A percentile compares a stretch with the other conserved stretches of the same genome.
These are phyloP conservation scores for Brasenia schreberi DNA, from an alignment of 164 flowering plant species.

Conservation along the genomic window DNA sequence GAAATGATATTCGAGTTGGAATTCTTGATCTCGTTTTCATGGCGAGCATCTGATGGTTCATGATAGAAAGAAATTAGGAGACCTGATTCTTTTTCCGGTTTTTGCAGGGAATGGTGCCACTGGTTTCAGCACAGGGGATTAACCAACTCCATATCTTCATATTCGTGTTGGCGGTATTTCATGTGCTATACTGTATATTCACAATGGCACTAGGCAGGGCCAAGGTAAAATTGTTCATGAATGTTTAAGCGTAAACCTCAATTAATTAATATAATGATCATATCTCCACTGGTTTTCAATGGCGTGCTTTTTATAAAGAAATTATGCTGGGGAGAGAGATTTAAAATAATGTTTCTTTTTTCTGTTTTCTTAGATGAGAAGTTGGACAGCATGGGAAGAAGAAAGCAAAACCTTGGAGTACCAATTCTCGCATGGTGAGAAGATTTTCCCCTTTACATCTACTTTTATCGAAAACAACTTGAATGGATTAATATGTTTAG, in stretches of 20 bases:
- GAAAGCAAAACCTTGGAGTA: slow-evolving; percentile 61
- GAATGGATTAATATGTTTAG: neutral
- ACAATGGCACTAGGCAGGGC: slow-evolving; percentile 49
- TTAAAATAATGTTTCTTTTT: neutral
- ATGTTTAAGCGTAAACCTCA: too few species aligned
- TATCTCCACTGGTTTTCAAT: too few species aligned
- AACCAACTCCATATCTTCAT: slow-evolving; percentile 75
- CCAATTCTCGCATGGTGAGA: slow-evolving; percentile 46
- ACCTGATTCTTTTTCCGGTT: neutral
- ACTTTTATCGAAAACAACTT: neutral
- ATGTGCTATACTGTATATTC: slow-evolving; percentile 41
- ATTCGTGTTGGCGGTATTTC: slow-evolving; percentile 47
- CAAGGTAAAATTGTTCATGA: slow-evolving; percentile 24
- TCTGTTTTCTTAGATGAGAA: slow-evolving; percentile 35
- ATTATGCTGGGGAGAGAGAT: neutral
- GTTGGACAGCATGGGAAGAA: slow-evolving; percentile 68
- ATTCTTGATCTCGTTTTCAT: too few species aligned
- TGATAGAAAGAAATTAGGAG: too few species aligned
- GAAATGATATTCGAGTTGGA: too few species aligned
- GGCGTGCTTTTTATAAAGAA: neutral
- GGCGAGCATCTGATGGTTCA: too few species aligned
- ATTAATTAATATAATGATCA: too few species aligned
- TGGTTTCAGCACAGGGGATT: slow-evolving; percentile 38
- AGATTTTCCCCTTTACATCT: neutral
- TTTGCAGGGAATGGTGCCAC: slow-evolving; percentile 42